phyloP scores from a whole-genome alignment of 148 eudicot species.

The Rhododendron mucronatum region DNA sequence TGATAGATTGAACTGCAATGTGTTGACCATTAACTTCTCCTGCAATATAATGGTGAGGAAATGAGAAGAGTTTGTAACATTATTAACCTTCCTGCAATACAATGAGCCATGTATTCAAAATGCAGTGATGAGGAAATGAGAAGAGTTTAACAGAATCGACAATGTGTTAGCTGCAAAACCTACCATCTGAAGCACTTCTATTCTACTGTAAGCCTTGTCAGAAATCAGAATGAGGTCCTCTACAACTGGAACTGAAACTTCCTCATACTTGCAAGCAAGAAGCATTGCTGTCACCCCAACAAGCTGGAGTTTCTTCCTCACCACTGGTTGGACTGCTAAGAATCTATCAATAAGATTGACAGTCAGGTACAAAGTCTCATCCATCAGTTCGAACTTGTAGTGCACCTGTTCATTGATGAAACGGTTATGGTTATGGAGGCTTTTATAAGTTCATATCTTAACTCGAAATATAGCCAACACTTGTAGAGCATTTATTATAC shows the following conservation, averaged over 20 bases:
- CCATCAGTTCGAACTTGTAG: constrained; percentile 85
- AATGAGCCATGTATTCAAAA: background rate
- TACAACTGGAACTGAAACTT: constrained; percentile 68
- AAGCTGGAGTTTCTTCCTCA: constrained; percentile 78
- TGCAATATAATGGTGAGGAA: constrained; percentile 16
- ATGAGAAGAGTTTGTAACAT: background rate
- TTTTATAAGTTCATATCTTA: background rate
- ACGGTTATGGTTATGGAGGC: constrained; percentile 1
- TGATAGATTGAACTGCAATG: constrained; percentile 66
- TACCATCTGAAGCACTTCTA: constrained; percentile 84
- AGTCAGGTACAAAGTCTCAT: constrained; percentile 79
- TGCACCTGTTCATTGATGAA: constrained; percentile 51
- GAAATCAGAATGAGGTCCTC: constrained; percentile 75
- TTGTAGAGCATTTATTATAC: constrained; percentile 22
- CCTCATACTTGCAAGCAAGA: constrained; percentile 85
- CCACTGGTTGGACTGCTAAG: constrained; percentile 47
- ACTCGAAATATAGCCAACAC: background rate
- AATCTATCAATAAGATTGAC: constrained; percentile 85
- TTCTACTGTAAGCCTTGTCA: constrained; percentile 63
- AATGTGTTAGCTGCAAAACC: background rate
- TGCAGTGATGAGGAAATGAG: background rate
- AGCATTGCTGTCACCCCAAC: constrained; percentile 90
- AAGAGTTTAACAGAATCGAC: background rate
- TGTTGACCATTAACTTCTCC: constrained; percentile 70
- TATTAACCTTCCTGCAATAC: background rate